These are phyloP conservation scores for Theobroma grandiflorum DNA, from an alignment of 441 rosid genomes.

Conservation along the genomic window DNA sequence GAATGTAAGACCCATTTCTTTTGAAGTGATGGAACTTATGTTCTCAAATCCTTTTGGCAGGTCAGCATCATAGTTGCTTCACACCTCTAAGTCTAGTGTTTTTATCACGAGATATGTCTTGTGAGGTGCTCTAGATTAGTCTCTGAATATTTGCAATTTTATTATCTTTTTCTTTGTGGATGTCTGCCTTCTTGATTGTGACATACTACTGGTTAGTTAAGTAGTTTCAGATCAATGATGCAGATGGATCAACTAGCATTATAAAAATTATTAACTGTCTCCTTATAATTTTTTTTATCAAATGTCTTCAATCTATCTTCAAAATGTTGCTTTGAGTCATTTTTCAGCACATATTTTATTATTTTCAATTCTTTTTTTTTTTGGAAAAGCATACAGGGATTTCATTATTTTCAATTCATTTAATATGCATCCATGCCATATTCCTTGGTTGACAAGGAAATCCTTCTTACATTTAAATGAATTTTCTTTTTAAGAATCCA, in stretches of 20 bases:
- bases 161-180: background rate
- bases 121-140: background rate
- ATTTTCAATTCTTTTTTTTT: background rate
- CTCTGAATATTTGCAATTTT: background rate
- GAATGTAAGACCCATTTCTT: constrained; percentile 2
- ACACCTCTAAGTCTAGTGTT: too few species aligned
- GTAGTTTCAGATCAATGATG: background rate
- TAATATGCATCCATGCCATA: too few species aligned
- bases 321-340: background rate
- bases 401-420: too few species aligned
- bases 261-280: background rate
- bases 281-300: background rate
- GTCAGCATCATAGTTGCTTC: background rate
- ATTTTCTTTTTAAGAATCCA: background rate
- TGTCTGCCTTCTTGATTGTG: background rate
- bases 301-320: background rate
- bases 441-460: background rate
- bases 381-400: too few species aligned
- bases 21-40: background rate
- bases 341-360: background rate
- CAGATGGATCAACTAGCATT: background rate
- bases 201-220: too few species aligned
- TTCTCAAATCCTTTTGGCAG: constrained; percentile 46
- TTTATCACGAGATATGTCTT: background rate
- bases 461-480: background rate